A percentile compares a stretch with the other conserved stretches of the same genome.
Evolutionary conservation across 148 eudicot species (phyloP).

Genomic region (Salicornia ramosissima): DNA sequence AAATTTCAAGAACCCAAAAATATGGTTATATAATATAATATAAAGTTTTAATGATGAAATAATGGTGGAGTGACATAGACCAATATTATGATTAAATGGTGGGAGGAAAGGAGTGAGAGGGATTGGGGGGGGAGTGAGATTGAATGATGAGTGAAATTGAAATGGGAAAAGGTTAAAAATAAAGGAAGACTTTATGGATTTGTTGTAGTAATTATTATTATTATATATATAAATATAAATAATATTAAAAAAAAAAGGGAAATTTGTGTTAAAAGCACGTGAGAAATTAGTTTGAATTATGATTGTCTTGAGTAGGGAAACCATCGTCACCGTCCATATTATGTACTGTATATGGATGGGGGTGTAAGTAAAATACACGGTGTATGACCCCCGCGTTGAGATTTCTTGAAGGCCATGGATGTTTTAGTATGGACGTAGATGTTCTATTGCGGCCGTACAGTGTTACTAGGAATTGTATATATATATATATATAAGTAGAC

Average conservation of each 20-base stretch:
- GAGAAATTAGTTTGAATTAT: neutral
- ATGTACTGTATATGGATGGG: too few relatives aligned
- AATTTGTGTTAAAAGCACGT: conserved; percentile 10
- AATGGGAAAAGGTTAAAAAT: conserved; percentile 13
- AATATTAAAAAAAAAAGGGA: too few relatives aligned
- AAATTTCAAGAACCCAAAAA: neutral
- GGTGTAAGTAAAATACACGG: neutral
- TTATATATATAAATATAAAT: too few relatives aligned
- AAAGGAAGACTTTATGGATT: neutral
- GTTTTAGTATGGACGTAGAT: too few relatives aligned
- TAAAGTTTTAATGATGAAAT: too few relatives aligned
- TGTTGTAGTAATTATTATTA: too few relatives aligned
- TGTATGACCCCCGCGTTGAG: conserved; percentile 10
- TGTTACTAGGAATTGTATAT: too few relatives aligned
- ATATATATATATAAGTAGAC: too few relatives aligned
- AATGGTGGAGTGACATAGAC: neutral
- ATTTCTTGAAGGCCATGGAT: neutral
- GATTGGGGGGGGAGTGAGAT: too few relatives aligned
- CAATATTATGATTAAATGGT: neutral
- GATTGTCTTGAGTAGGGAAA: neutral
- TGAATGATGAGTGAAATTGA: neutral
- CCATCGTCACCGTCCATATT: conserved; percentile 6
- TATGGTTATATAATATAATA: neutral
- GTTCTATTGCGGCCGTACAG: too few relatives aligned
- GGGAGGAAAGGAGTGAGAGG: neutral